These are phyloP conservation scores for Aurantiochytrium sp. DNA, from an alignment of 108 stramenopile genomes.

Conservation along the genomic window DNA sequence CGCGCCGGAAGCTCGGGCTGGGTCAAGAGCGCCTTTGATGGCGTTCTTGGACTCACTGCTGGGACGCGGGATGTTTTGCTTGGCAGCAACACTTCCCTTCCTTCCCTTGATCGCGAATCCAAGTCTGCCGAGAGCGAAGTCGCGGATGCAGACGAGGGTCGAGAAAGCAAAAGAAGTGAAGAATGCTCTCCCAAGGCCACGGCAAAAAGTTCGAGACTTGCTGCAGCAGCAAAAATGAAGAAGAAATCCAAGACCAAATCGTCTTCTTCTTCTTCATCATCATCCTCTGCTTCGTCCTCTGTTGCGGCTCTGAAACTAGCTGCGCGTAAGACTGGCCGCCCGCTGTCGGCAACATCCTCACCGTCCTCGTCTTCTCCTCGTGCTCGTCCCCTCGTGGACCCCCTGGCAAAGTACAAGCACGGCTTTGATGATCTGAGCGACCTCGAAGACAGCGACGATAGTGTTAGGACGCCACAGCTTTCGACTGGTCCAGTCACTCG, in stretches of 20 bases:
- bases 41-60: not conserved
- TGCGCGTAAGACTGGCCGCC: too few species aligned
- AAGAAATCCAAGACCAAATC: too few species aligned
- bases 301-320: too few species aligned
- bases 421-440: not conserved
- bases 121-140: not conserved
- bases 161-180: not conserved
- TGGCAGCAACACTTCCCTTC: not conserved
- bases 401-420: not conserved
- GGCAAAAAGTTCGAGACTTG: too few species aligned
- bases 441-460: not conserved
- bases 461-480: not conserved
- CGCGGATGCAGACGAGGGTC: not conserved
- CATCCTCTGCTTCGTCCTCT: too few species aligned
- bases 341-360: too few species aligned
- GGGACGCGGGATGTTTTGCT: not conserved
- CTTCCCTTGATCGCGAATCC: not conserved
- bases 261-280: too few species aligned
- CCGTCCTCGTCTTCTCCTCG: too few species aligned
- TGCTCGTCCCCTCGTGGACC: not conserved
- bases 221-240: too few species aligned
- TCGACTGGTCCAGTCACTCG: not conserved
- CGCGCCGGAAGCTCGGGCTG: not conserved
- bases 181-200: too few species aligned
- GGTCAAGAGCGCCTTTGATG: slow-evolving; percentile 14